Percentiles rank a stretch among this genome's conserved stretches.
Conservation (phyloP, 441 rosid genomes). For the Corymbia calophylla region DNA sequence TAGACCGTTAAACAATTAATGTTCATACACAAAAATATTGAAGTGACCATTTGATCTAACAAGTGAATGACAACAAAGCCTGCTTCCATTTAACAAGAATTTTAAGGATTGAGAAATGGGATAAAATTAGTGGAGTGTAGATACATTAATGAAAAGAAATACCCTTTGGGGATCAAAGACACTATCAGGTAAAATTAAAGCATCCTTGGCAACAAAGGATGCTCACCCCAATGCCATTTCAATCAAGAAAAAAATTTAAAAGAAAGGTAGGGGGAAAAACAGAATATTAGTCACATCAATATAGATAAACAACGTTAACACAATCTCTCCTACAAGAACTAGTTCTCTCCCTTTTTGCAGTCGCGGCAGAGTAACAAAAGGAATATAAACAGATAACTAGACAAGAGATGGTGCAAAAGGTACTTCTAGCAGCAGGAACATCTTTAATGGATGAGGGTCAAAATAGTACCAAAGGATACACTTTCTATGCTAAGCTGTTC, state of each 20-base stretch:
- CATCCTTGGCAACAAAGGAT: neutral
- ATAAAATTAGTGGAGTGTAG: neutral
- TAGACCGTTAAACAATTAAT: neutral
- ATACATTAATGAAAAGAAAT: neutral
- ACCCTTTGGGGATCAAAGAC: neutral
- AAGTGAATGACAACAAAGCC: neutral
- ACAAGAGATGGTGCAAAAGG: neutral
- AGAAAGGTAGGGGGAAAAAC: neutral
- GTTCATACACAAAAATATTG: neutral
- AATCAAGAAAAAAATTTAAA: neutral
- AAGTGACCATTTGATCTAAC: neutral
- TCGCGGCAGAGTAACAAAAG: neutral
- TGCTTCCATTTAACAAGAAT: neutral
- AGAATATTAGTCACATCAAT: neutral
- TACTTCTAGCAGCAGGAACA: neutral
- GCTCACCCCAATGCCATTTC: neutral
- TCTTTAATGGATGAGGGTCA: neutral
- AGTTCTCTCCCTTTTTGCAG: neutral
- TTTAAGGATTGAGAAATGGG: neutral
- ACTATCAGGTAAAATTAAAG: neutral
- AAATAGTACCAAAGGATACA: conserved; percentile 31
- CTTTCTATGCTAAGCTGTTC: too few relatives aligned
- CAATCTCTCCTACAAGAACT: neutral
- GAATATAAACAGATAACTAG: neutral
- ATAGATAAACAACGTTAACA: neutral